Percentiles rank a stretch among this genome's conserved stretches.
phyloP scores from a whole-genome alignment of 1,284 basidiomycete species.

The Tylopilus orsonianus region DNA sequence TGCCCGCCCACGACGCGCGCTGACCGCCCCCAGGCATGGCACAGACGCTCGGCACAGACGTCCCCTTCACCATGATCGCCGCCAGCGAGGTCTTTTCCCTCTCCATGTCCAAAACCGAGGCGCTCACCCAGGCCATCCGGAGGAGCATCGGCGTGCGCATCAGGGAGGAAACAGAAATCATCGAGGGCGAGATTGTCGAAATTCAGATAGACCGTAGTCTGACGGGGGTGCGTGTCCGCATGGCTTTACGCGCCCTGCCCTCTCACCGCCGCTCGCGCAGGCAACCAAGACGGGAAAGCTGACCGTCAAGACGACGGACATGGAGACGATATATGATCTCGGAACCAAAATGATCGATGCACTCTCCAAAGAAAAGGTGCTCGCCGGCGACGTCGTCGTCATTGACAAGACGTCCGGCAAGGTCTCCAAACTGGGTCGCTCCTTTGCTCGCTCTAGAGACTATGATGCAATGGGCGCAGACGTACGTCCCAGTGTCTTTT shows the following conservation, averaged over 20 bases:
- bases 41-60: slow-evolving; percentile 89
- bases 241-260: not conserved
- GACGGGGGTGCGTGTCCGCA: slow-evolving; percentile 76
- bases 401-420: slow-evolving; percentile 99
- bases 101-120: slow-evolving; percentile 98
- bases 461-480: slow-evolving; percentile 99
- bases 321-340: slow-evolving; percentile 99
- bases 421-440: slow-evolving; percentile 93
- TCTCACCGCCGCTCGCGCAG: slow-evolving; percentile 40
- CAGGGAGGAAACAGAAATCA: slow-evolving; percentile 96
- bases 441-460: slow-evolving; percentile 93
- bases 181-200: slow-evolving; percentile 98
- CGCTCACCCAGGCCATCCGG: slow-evolving; percentile 94
- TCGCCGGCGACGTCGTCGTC: slow-evolving; percentile 93
- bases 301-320: slow-evolving; percentile 98
- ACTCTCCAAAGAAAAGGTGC: slow-evolving; percentile 93
- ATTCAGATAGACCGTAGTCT: slow-evolving; percentile 97
- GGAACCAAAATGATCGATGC: slow-evolving; percentile 99
- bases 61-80: slow-evolving; percentile 97
- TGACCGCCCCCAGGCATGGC: slow-evolving; percentile 78
- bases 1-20: not conserved
- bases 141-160: slow-evolving; percentile 96
- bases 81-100: slow-evolving; percentile 97
- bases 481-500: slow-evolving; percentile 49
- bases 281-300: slow-evolving; percentile 98